A percentile compares a stretch with the other conserved stretches of the same genome.
These are phyloP conservation scores for Aspergillus ochraceus DNA, from an alignment of 2,329 filamentous ascomycete species.

Conservation along the genomic window DNA sequence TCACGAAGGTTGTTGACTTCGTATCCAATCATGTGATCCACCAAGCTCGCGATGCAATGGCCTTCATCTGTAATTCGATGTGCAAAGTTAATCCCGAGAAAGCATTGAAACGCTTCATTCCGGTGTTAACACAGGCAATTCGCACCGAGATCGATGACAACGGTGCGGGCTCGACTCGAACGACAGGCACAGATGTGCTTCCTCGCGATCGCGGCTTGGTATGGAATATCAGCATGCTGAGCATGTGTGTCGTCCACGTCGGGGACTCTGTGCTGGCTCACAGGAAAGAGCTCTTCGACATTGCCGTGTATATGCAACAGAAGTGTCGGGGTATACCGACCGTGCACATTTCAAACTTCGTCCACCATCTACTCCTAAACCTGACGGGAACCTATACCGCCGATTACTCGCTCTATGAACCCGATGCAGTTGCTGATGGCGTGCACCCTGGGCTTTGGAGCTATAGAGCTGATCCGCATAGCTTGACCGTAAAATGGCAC, in stretches of 20 bases:
- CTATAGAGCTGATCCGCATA: slow-evolving; percentile 67
- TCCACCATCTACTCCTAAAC: slow-evolving; percentile 93
- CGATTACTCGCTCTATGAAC: slow-evolving; percentile 85
- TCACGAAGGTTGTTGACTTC: slow-evolving; percentile 91
- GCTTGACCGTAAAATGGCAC: slow-evolving; percentile 89
- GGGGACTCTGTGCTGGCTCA: slow-evolving; percentile 86
- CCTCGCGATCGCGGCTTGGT: slow-evolving; percentile 89
- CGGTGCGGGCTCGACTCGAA: slow-evolving; percentile 89
- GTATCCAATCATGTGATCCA: slow-evolving; percentile 93
- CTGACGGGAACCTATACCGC: slow-evolving; percentile 91
- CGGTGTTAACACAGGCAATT: slow-evolving; percentile 86
- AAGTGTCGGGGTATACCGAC: slow-evolving; percentile 92
- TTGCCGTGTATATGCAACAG: slow-evolving; percentile 94
- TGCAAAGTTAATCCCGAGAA: slow-evolving; percentile 96
- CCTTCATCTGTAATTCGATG: slow-evolving; percentile 93
- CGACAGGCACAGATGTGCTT: slow-evolving; percentile 87
- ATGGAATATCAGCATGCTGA: slow-evolving; percentile 95
- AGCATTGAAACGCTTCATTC: slow-evolving; percentile 84
- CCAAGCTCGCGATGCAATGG: slow-evolving; percentile 95
- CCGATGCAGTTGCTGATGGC: slow-evolving; percentile 68
- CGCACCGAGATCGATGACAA: slow-evolving; percentile 97
- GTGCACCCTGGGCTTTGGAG: slow-evolving; percentile 83
- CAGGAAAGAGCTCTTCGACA: slow-evolving; percentile 83
- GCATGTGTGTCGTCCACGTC: slow-evolving; percentile 97
- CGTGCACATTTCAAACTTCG: slow-evolving; percentile 95